Base-by-base conservation (phyloP, 768 basidiomycete species). In the Russula sp. region DNA sequence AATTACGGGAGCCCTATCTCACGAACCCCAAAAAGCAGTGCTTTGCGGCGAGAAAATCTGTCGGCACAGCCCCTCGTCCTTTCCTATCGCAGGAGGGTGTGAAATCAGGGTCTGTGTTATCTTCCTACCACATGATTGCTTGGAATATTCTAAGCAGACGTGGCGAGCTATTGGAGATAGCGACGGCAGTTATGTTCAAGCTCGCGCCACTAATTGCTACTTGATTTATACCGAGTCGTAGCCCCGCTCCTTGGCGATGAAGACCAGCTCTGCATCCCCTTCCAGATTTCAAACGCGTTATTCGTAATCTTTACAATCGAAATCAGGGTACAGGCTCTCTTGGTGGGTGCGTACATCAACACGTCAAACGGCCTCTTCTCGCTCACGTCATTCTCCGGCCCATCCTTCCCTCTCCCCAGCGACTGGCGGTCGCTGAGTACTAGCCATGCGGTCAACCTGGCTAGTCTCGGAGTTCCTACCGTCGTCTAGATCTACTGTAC, bases 121-220 rank as follows among this genome's bases (percentile, higher is more conserved):
- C 31, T 34, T 10, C 57, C 45, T 10, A 20, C 47, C 52, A 59
- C 62, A 58, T 63, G 52, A 42, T 63, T 63, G 48, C 47, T 55
- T 59, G 57, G 56, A 59, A 63, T 16, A 13, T 58, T 63, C 57
- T 47, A 13, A 45, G 22, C 11, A 49, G 57, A 42, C 50, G 20
- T 31, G 45, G 45, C 0, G 39, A 49, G 51, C 22, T 48, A 40
- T 54, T 59, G 62, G 47, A 50, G 27, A 47, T 35, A 35, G 39
- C n/a, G 52, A 58, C 2, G 45, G 5, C 32, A 27, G 40, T 35
- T 39, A 44, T 45, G 42, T 34, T n/a, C 34, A 20, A 34, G 62
- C 52, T 40, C 47, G 39, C 62, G 62, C 62, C 62, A 49, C 57
- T 58, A 48, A 63, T 63, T 54, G n/a, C 13, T 35, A 11, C 52